Conservation (phyloP, 805 yeast genomes). For the Tetrapisispora iriomotensis region DNA sequence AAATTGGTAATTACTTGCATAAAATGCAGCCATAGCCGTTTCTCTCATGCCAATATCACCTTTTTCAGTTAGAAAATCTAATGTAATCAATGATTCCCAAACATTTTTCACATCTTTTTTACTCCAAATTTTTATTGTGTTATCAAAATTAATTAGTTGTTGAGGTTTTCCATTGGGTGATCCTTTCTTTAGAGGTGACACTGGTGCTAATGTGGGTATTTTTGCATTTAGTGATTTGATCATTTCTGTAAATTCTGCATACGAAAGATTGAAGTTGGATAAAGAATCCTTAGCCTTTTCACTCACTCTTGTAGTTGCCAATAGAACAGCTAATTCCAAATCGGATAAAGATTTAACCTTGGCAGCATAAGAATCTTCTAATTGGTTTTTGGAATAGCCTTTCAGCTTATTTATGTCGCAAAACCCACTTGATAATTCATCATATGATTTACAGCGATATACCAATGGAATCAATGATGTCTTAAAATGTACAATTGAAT, state of each 20-base stretch:
- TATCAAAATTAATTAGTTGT: conserved; percentile 20
- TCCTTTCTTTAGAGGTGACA: conserved; percentile 26
- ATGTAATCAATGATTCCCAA: conserved; percentile 62
- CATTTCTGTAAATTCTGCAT: conserved; percentile 61
- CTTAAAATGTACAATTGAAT: conserved; percentile 45
- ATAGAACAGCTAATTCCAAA: conserved; percentile 58
- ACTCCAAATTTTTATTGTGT: conserved; percentile 46
- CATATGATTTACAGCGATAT: conserved; percentile 21
- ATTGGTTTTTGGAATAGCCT: conserved; percentile 24
- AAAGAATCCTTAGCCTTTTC: conserved; percentile 45
- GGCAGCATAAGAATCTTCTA: conserved; percentile 17
- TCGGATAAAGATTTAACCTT: conserved; percentile 44
- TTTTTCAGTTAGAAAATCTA: conserved; percentile 43
- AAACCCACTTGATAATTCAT: conserved; percentile 19
- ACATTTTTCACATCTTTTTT: conserved; percentile 50
- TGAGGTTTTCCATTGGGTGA: background rate
- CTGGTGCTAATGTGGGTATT: conserved; percentile 27
- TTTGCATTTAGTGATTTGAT: conserved; percentile 36
- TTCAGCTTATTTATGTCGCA: conserved; percentile 11
- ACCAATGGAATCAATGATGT: conserved; percentile 37
- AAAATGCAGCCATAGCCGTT: conserved; percentile 32
- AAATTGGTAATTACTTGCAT: conserved; percentile 33
- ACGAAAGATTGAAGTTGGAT: conserved; percentile 69
- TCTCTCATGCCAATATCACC: conserved; percentile 35
- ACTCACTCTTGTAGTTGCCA: conserved; percentile 66